These are phyloP conservation scores for Ganoderma lucidum DNA, from an alignment of 1,284 basidiomycete genomes.

Conservation along the genomic window DNA sequence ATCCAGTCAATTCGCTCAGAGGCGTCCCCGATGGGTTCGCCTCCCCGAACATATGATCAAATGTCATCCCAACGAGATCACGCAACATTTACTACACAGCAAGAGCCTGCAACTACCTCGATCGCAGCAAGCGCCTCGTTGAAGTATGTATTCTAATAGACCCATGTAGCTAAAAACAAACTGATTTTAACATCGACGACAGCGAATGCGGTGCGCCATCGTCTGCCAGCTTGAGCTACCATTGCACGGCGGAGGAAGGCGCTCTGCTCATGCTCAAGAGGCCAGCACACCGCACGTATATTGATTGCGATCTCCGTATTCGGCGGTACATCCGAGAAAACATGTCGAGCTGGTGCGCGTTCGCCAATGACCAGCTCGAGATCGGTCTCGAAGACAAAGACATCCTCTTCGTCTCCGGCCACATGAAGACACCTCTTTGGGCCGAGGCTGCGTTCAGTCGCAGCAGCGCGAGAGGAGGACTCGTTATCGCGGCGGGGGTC, in stretches of 20 bases:
- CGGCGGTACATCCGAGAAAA: slow-evolving; percentile 10
- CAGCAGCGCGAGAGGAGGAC: slow-evolving; percentile 6
- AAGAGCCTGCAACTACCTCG: slow-evolving; percentile 9
- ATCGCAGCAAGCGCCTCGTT: not conserved
- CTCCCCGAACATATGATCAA: not conserved
- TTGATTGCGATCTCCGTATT: slow-evolving; percentile 6
- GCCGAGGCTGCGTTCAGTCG: slow-evolving; percentile 23
- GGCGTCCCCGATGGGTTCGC: slow-evolving; percentile 15
- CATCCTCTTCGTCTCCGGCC: slow-evolving; percentile 31
- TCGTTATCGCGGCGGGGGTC: slow-evolving; percentile 7
- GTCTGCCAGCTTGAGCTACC: slow-evolving; percentile 6
- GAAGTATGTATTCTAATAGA: not conserved
- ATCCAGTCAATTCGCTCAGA: slow-evolving; percentile 3
- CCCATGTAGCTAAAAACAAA: not conserved
- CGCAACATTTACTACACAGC: slow-evolving; percentile 16
- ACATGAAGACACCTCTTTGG: slow-evolving; percentile 30
- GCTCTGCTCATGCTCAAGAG: slow-evolving; percentile 20
- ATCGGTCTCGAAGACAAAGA: slow-evolving; percentile 23
- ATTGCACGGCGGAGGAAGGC: slow-evolving; percentile 16
- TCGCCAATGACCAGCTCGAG: slow-evolving; percentile 13
- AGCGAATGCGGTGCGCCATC: not conserved
- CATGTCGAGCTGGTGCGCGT: slow-evolving; percentile 15
- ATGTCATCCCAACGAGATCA: not conserved
- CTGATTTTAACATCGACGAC: not conserved
- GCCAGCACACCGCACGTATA: slow-evolving; percentile 1